These are phyloP conservation scores for Emergomyces orientalis DNA, from an alignment of 2,329 filamentous ascomycete species.

Conservation along the genomic window DNA sequence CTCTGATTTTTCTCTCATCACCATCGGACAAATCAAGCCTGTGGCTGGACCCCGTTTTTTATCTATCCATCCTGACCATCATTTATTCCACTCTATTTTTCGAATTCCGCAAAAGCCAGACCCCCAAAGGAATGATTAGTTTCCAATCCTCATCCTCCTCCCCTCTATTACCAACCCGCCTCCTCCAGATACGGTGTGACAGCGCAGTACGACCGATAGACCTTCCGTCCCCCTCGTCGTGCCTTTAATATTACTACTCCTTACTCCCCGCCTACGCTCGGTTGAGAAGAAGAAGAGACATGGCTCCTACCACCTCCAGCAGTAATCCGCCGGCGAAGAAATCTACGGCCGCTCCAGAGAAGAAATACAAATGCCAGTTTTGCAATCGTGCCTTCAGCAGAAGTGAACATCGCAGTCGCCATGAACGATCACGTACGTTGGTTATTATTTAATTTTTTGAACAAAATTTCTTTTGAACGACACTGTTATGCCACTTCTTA, in stretches of 20 bases:
- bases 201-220: slow-evolving; percentile 33
- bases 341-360: slow-evolving; percentile 69
- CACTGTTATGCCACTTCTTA: neutral
- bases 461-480: no score
- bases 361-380: slow-evolving; percentile 99
- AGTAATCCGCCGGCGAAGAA: slow-evolving; percentile 73
- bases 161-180: slow-evolving; percentile 32
- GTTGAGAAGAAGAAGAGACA: slow-evolving; percentile 15
- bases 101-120: slow-evolving; percentile 11
- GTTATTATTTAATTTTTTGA: slow-evolving; percentile 4
- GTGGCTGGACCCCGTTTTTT: slow-evolving; percentile 31
- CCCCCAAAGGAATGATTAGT: slow-evolving; percentile 37
- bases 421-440: slow-evolving; percentile 94
- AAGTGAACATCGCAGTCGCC: slow-evolving; percentile 91
- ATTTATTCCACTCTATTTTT: slow-evolving; percentile 8
- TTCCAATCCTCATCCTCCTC: slow-evolving; percentile 27
- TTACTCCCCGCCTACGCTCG: slow-evolving; percentile 9
- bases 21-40: slow-evolving; percentile 20
- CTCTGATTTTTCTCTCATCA: slow-evolving; percentile 14
- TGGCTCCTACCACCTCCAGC: slow-evolving; percentile 48
- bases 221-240: slow-evolving; percentile 19
- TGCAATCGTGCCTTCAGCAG: slow-evolving; percentile 95
- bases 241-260: slow-evolving; percentile 11
- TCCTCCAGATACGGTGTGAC: slow-evolving; percentile 37
- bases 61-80: slow-evolving; percentile 14